Percentiles rank a stretch among this genome's conserved stretches.
Conservation (phyloP, 192 early-diverging fungal genomes). For the Powellomyces hirtus region DNA sequence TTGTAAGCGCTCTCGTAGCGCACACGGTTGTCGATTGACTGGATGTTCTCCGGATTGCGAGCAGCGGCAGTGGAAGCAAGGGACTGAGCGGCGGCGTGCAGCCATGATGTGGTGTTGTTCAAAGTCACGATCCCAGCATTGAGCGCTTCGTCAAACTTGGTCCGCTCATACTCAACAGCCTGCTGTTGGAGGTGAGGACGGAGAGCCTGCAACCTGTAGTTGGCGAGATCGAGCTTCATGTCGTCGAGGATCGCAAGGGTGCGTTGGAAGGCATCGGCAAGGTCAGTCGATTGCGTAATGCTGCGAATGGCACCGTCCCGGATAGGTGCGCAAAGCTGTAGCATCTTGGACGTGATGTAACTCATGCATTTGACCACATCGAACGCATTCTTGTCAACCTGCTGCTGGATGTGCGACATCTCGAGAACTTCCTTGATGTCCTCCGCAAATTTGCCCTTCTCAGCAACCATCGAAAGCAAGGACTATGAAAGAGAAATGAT, state of each 20-base stretch:
- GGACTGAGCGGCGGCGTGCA: conserved; percentile 38
- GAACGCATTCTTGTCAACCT: conserved; percentile 56
- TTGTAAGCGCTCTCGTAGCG: conserved; percentile 52
- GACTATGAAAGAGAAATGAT: conserved; percentile 35
- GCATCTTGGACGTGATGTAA: conserved; percentile 60
- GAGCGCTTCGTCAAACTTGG: conserved; percentile 64
- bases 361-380: conserved; percentile 47
- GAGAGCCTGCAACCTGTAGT: conserved; percentile 66
- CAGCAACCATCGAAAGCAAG: conserved; percentile 63
- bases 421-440: conserved; percentile 69
- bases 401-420: conserved; percentile 63
- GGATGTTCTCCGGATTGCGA: conserved; percentile 58
- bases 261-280: conserved; percentile 44
- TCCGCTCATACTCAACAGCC: conserved; percentile 73
- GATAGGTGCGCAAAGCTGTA: conserved; percentile 72
- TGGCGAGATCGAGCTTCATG: conserved; percentile 81
- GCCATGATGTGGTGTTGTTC: conserved; percentile 60
- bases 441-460: conserved; percentile 48
- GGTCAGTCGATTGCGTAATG: conserved; percentile 18
- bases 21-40: conserved; percentile 34
- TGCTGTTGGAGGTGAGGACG: conserved; percentile 67
- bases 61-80: conserved; percentile 32
- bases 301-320: conserved; percentile 60
- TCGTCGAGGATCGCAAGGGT: conserved; percentile 65
- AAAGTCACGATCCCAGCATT: conserved; percentile 39